phyloP scores from a whole-genome alignment of 73 alveolate species.

The Strombidium stylifer region DNA sequence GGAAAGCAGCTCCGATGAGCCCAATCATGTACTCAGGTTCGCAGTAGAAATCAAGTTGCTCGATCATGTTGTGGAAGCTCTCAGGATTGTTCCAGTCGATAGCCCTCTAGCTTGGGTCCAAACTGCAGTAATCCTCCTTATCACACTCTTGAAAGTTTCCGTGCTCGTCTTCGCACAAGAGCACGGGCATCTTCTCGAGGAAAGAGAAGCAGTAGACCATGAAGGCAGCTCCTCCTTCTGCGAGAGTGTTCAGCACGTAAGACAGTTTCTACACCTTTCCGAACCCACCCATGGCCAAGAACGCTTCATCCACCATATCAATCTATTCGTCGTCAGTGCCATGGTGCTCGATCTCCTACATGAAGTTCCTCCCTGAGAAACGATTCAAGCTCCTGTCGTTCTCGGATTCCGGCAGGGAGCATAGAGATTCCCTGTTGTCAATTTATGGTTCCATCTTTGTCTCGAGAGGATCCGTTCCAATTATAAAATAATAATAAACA shows the following conservation, averaged over 20 bases:
- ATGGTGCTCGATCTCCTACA: too few relatives aligned
- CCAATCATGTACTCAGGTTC: slow-evolving; percentile 43
- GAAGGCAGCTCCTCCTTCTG: slow-evolving; percentile 24
- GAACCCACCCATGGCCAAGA: slow-evolving; percentile 20
- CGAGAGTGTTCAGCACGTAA: background rate
- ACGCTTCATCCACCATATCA: slow-evolving; percentile 21
- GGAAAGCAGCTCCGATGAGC: slow-evolving; percentile 32
- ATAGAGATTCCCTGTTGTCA: too few relatives aligned
- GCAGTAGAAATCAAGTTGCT: slow-evolving; percentile 37
- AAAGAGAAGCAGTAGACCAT: slow-evolving; percentile 10
- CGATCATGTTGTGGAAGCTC: slow-evolving; percentile 27
- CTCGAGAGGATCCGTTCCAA: too few relatives aligned
- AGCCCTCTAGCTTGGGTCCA: too few relatives aligned
- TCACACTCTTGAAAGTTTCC: too few relatives aligned
- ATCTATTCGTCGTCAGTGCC: background rate
- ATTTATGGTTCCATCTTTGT: too few relatives aligned
- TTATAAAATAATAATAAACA: too few relatives aligned
- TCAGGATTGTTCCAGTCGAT: slow-evolving; percentile 18
- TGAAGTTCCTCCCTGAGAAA: too few relatives aligned
- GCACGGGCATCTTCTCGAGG: slow-evolving; percentile 11
- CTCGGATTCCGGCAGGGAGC: too few relatives aligned
- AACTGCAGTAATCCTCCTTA: too few relatives aligned
- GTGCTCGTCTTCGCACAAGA: slow-evolving; percentile 8
- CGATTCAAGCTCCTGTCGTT: too few relatives aligned
- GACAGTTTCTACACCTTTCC: slow-evolving; percentile 1